Conservation (phyloP, 441 rosid species). For the Macaranga tanarius region DNA sequence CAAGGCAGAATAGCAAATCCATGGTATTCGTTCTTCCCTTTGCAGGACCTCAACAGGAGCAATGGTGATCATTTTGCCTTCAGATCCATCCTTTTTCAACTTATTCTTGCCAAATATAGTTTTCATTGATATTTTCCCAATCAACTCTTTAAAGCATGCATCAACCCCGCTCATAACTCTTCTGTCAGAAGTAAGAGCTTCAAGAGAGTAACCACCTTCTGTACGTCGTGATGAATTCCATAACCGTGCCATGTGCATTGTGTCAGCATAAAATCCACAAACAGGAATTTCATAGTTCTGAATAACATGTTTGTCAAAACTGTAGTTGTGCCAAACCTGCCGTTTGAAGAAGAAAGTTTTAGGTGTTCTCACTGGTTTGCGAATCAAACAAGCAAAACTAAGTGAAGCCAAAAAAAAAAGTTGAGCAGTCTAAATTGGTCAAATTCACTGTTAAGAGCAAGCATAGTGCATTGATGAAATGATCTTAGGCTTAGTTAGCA, state of each 20-base stretch:
- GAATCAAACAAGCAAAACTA: conserved; percentile 7
- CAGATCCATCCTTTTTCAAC: conserved; percentile 88
- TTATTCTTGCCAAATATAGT: conserved; percentile 80
- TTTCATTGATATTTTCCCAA: conserved; percentile 90
- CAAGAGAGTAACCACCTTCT: conserved; percentile 89
- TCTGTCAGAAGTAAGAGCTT: conserved; percentile 80
- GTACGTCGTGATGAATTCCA: conserved; percentile 89
- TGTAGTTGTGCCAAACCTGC: conserved; percentile 98
- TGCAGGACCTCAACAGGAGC: conserved; percentile 91
- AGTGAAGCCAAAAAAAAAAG: background rate
- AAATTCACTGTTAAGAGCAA: background rate
- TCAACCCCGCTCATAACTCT: conserved; percentile 50
- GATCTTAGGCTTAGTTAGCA: background rate
- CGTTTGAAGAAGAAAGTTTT: conserved; percentile 9
- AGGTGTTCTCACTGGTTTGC: background rate
- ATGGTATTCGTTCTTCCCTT: conserved; percentile 60
- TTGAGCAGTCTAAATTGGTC: background rate
- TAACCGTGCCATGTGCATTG: conserved; percentile 97
- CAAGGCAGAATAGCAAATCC: conserved; percentile 93
- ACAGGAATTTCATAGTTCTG: conserved; percentile 74
- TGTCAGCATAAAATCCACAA: conserved; percentile 93
- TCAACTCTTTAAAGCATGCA: conserved; percentile 47
- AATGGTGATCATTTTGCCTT: conserved; percentile 63
- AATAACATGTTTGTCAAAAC: conserved; percentile 86
- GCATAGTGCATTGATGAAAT: background rate